Conservation (phyloP, 371 early-diverging fungal genomes). For the Funneliformis caledonium region DNA sequence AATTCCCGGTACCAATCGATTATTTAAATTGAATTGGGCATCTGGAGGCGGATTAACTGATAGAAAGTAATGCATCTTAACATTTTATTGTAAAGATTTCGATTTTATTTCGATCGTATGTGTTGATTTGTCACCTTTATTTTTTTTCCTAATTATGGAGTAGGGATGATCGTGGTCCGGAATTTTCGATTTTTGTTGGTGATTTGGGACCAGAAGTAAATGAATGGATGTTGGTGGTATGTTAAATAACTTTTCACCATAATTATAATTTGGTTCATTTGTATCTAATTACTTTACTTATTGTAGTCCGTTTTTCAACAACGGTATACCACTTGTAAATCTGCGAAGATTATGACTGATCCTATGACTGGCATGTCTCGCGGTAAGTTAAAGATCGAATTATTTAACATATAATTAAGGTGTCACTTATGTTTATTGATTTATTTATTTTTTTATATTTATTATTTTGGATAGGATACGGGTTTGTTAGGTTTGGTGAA, state of each 20-base stretch:
- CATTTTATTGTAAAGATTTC: constrained; percentile 6
- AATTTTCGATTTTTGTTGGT: constrained; percentile 88
- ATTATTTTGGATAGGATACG: constrained; percentile 62
- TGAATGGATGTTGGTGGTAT: constrained; percentile 74
- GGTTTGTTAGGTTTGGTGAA: constrained; percentile 81
- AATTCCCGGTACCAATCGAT: constrained; percentile 78
- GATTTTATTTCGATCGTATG: constrained; percentile 11
- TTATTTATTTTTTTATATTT: neutral
- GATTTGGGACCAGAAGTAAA: constrained; percentile 80
- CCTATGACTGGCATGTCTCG: constrained; percentile 72
- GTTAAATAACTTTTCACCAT: constrained; percentile 26
- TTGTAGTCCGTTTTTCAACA: constrained; percentile 58
- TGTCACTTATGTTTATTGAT: neutral
- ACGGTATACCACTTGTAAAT: constrained; percentile 70
- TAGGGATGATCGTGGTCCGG: constrained; percentile 66
- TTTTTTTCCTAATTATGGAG: constrained; percentile 33
- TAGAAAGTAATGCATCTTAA: constrained; percentile 9
- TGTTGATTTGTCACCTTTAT: neutral
- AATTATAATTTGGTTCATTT: neutral
- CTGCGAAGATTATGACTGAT: constrained; percentile 86
- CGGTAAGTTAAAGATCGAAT: constrained; percentile 43
- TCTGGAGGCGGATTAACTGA: constrained; percentile 64
- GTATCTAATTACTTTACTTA: neutral
- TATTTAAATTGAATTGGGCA: constrained; percentile 94
- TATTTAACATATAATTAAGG: neutral